A percentile compares a stretch with the other conserved stretches of the same genome.
Conservation (phyloP, 2,329 filamentous ascomycete species). For the Diatrype stigma region DNA sequence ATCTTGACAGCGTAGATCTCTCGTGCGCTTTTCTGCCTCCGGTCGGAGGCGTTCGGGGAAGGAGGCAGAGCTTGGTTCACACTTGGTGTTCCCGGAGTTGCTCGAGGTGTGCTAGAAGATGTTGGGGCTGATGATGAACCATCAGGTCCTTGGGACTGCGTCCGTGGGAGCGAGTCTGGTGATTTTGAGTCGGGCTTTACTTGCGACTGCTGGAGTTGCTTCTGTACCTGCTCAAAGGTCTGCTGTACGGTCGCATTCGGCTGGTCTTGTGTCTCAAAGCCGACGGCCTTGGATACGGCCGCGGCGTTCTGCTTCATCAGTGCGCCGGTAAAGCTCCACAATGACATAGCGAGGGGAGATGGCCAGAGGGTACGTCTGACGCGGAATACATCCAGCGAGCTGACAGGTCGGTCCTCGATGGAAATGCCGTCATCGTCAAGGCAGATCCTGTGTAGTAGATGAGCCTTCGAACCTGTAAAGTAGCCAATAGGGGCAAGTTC, state of each 20-base stretch:
- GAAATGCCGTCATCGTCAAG: slow-evolving; percentile 44
- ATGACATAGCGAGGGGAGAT: slow-evolving; percentile 44
- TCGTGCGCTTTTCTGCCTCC: slow-evolving; percentile 14
- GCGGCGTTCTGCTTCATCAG: slow-evolving; percentile 41
- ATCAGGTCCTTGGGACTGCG: too few relatives aligned
- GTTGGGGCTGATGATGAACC: too few relatives aligned
- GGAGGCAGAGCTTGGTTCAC: too few relatives aligned
- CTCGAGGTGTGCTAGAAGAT: too few relatives aligned
- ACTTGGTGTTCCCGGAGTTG: too few relatives aligned
- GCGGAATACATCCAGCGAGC: slow-evolving; percentile 40
- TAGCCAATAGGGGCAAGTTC: neutral
- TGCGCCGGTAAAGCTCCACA: slow-evolving; percentile 48
- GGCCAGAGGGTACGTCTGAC: slow-evolving; percentile 51
- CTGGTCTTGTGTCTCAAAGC: slow-evolving; percentile 29
- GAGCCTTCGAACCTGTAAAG: slow-evolving; percentile 8
- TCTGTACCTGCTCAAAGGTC: slow-evolving; percentile 27
- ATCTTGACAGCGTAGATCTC: slow-evolving; percentile 28
- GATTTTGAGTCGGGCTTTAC: slow-evolving; percentile 10
- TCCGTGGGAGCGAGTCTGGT: slow-evolving; percentile 8
- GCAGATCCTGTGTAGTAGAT: slow-evolving; percentile 37
- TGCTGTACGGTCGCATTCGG: slow-evolving; percentile 23
- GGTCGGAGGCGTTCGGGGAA: too few relatives aligned
- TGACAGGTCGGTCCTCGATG: slow-evolving; percentile 44
- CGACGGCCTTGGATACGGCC: slow-evolving; percentile 42
- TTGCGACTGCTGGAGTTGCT: slow-evolving; percentile 18